Evolutionary conservation across 2,329 filamentous ascomycete genomes (phyloP).

Genomic region (Penicillium olsonii): DNA sequence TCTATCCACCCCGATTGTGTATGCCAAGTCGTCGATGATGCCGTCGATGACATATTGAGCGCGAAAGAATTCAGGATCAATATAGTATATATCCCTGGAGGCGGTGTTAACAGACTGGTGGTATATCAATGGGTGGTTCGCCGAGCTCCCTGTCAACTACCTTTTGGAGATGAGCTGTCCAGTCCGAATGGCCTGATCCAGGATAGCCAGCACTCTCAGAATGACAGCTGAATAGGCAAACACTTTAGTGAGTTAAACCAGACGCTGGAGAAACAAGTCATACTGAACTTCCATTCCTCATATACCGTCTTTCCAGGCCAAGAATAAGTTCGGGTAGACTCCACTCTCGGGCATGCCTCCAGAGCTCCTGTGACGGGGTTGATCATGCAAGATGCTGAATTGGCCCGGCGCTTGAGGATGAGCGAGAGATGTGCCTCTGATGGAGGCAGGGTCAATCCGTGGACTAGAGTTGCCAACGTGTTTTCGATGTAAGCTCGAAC

Average conservation of each 20-base stretch:
- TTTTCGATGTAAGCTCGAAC: slow-evolving; percentile 35
- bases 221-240: slow-evolving; percentile 51
- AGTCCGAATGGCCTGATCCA: slow-evolving; percentile 54
- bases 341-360: slow-evolving; percentile 21
- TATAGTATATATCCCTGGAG: slow-evolving; percentile 66
- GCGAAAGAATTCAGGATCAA: slow-evolving; percentile 60
- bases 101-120: no score
- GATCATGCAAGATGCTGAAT: slow-evolving; percentile 25
- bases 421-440: slow-evolving; percentile 32
- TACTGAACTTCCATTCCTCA: slow-evolving; percentile 58
- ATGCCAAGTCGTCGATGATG: slow-evolving; percentile 62
- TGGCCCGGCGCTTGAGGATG: slow-evolving; percentile 30
- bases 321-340: slow-evolving; percentile 38
- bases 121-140: background rate
- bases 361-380: slow-evolving; percentile 31
- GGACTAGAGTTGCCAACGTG: slow-evolving; percentile 26
- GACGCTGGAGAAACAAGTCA: background rate
- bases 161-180: slow-evolving; percentile 58
- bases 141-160: slow-evolving; percentile 32
- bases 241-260: background rate
- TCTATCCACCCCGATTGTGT: slow-evolving; percentile 59
- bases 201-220: slow-evolving; percentile 57
- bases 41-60: slow-evolving; percentile 59
- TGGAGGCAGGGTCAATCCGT: slow-evolving; percentile 25
- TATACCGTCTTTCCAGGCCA: slow-evolving; percentile 58